Conservation (phyloP, 2,329 filamentous ascomycete genomes). For the Colletotrichum magnum region DNA sequence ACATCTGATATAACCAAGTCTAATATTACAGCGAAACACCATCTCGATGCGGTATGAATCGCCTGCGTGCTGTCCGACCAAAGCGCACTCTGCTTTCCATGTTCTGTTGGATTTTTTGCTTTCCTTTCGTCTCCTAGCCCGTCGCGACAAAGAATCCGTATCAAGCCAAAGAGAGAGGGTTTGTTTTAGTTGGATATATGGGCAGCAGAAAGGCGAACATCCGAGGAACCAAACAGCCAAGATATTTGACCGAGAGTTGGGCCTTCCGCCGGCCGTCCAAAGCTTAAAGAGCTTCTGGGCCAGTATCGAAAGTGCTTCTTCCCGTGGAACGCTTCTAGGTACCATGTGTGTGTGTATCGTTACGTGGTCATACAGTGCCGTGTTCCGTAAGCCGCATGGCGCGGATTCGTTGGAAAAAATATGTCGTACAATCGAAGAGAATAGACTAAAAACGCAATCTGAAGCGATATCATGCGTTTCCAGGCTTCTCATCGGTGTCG, state of each 20-base stretch:
- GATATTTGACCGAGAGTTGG: constrained; percentile 19
- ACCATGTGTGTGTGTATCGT: constrained; percentile 38
- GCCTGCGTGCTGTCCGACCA: constrained; percentile 27
- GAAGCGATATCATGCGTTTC: constrained; percentile 71
- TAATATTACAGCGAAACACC: constrained; percentile 48
- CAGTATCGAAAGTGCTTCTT: constrained; percentile 29
- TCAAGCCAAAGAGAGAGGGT: constrained; percentile 20
- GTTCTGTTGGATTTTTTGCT: constrained; percentile 26
- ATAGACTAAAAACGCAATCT: constrained; percentile 18
- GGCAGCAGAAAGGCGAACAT: constrained; percentile 27
- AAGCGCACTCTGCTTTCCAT: constrained; percentile 26
- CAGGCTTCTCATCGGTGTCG: constrained; percentile 94
- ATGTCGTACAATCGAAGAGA: constrained; percentile 41
- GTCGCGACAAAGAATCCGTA: constrained; percentile 4
- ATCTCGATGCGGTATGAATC: constrained; percentile 38
- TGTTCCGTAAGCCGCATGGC: constrained; percentile 39
- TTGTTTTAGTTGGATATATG: constrained; percentile 32
- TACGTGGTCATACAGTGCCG: constrained; percentile 40
- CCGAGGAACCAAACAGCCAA: constrained; percentile 23
- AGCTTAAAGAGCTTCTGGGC: constrained; percentile 31
- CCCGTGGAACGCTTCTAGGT: constrained; percentile 33
- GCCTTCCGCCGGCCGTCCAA: constrained; percentile 19
- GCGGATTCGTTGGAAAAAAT: constrained; percentile 37
- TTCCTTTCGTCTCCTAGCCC: constrained; percentile 20
- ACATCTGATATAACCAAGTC: constrained; percentile 48